These are phyloP conservation scores for Kodamaea kakaduensis DNA, from an alignment of 805 yeast species.

Conservation along the genomic window DNA sequence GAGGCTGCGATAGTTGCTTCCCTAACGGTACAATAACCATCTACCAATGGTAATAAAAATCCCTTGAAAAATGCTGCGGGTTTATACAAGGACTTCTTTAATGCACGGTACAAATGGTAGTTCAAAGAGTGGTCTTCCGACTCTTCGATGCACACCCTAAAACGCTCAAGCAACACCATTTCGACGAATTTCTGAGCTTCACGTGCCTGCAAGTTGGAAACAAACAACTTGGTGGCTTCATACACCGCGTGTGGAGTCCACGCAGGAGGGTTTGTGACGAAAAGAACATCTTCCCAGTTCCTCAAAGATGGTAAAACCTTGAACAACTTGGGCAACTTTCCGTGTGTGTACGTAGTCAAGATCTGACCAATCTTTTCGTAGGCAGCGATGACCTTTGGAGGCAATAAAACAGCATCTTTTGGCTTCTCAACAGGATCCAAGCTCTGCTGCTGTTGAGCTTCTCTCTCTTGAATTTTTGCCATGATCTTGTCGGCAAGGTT, in stretches of 20 bases:
- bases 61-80: conserved; percentile 99
- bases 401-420: conserved; percentile 73
- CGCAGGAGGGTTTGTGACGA: conserved; percentile 83
- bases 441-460: conserved; percentile 21
- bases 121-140: conserved; percentile 75
- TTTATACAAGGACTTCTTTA: conserved; percentile 90
- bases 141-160: conserved; percentile 66
- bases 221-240: conserved; percentile 92
- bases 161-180: conserved; percentile 63
- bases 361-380: conserved; percentile 88
- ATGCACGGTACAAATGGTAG: conserved; percentile 87
- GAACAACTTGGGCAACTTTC: conserved; percentile 93
- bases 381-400: conserved; percentile 95
- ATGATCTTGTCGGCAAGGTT: conserved; percentile 90
- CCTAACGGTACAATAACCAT: conserved; percentile 81
- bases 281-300: conserved; percentile 94
- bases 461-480: conserved; percentile 82
- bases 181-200: conserved; percentile 85
- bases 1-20: conserved; percentile 97
- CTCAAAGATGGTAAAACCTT: conserved; percentile 88
- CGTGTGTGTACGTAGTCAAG: conserved; percentile 85
- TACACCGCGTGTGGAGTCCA: conserved; percentile 96
- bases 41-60: conserved; percentile 85
- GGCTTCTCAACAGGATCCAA: conserved; percentile 10
- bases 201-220: conserved; percentile 79